phyloP scores from a whole-genome alignment of 2,329 filamentous ascomycete species.

The Xylariaceae sp. region DNA sequence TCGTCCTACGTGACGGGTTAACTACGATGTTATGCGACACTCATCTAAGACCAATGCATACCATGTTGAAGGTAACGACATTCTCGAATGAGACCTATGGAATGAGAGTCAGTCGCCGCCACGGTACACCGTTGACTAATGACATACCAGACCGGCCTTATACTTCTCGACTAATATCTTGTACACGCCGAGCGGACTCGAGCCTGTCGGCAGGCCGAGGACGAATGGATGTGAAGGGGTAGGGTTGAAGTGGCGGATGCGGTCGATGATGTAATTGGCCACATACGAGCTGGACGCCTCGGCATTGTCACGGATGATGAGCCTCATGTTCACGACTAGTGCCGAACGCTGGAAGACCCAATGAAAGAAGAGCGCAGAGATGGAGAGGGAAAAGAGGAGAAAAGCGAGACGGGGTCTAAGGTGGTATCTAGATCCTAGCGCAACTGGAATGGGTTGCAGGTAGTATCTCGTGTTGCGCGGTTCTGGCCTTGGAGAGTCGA shows the following conservation, averaged over 20 bases:
- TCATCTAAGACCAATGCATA: conserved; percentile 35
- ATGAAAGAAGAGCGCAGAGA: conserved; percentile 9
- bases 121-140: background rate
- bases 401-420: conserved; percentile 6
- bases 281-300: conserved; percentile 68
- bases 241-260: conserved; percentile 73
- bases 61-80: conserved; percentile 92
- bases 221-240: conserved; percentile 72
- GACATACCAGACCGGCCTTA: conserved; percentile 57
- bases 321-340: conserved; percentile 57
- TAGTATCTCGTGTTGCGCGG: conserved; percentile 4
- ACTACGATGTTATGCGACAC: background rate
- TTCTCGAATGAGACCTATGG: conserved; percentile 73
- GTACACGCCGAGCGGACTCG: conserved; percentile 75
- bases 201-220: conserved; percentile 77
- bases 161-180: conserved; percentile 67
- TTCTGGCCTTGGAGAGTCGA: conserved; percentile 2
- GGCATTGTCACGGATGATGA: conserved; percentile 75
- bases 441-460: conserved; percentile 8
- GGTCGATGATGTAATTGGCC: conserved; percentile 76
- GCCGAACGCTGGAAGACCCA: conserved; percentile 24
- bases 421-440: conserved; percentile 11
- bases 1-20: conserved; percentile 57
- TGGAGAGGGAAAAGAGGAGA: conserved; percentile 1
- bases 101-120: conserved; percentile 29